Conservation (phyloP, 2,329 filamentous ascomycete genomes). For the Teratosphaeriaceae sp. region DNA sequence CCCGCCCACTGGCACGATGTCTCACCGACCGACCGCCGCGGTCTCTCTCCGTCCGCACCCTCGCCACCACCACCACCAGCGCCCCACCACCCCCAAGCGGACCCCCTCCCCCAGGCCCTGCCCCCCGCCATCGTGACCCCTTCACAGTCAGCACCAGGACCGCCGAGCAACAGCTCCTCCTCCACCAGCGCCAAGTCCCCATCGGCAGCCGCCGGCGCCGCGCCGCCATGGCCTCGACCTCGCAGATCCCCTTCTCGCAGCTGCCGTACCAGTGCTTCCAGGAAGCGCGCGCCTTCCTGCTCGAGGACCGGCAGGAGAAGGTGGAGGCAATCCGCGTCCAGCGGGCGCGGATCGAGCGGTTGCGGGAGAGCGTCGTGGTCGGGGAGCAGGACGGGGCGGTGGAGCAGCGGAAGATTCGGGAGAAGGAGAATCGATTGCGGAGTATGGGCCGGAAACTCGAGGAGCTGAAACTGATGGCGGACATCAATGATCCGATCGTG, state of each 20-base stretch:
- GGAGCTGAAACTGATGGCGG: slow-evolving; percentile 76
- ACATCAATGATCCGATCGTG: slow-evolving; percentile 90
- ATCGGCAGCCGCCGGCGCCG: slow-evolving; percentile 81
- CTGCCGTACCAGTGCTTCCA: slow-evolving; percentile 98
- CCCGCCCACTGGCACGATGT: slow-evolving; percentile 13
- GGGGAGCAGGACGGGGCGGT: background rate
- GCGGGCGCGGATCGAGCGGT: slow-evolving; percentile 59
- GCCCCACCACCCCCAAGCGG: no score
- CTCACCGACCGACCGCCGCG: no score
- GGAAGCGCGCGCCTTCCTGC: slow-evolving; percentile 78
- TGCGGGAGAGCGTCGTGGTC: slow-evolving; percentile 47
- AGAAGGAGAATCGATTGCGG: slow-evolving; percentile 58
- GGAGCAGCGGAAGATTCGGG: slow-evolving; percentile 21
- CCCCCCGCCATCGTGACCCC: no score
- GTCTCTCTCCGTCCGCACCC: slow-evolving; percentile 36
- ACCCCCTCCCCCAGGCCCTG: no score
- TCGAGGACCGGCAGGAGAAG: slow-evolving; percentile 75
- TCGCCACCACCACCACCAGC: slow-evolving; percentile 42
- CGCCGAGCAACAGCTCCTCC: slow-evolving; percentile 62
- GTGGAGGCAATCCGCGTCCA: slow-evolving; percentile 63
- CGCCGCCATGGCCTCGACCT: slow-evolving; percentile 41
- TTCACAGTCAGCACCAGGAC: slow-evolving; percentile 50
- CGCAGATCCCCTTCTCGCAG: slow-evolving; percentile 76
- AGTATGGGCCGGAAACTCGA: slow-evolving; percentile 69
- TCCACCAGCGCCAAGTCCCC: slow-evolving; percentile 53